phyloP scores from a whole-genome alignment of 257 asterid species.

The Penstemon eatonii region DNA sequence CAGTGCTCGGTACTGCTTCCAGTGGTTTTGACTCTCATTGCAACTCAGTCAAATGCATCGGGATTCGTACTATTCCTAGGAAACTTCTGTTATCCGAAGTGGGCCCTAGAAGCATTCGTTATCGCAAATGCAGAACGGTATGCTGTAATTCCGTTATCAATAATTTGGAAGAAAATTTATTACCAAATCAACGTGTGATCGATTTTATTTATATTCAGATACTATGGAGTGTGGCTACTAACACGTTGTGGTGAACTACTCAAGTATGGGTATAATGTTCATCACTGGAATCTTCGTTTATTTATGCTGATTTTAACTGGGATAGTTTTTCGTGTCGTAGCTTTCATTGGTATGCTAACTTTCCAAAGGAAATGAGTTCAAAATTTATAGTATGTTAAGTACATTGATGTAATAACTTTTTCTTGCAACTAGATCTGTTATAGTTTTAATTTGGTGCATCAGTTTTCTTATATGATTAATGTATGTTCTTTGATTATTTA shows the following conservation, averaged over 20 bases:
- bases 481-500: too few species aligned
- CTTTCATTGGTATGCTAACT: conserved; percentile 77
- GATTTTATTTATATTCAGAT: conserved; percentile 39
- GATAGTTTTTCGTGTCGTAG: conserved; percentile 54
- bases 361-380: conserved; percentile 62
- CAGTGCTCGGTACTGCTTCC: conserved; percentile 89
- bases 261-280: conserved; percentile 60
- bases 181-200: too few species aligned
- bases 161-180: too few species aligned
- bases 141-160: neutral
- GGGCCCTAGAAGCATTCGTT: conserved; percentile 95
- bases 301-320: conserved; percentile 57
- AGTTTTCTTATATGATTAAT: too few species aligned
- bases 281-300: conserved; percentile 63
- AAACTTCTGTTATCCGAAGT: conserved; percentile 72
- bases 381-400: too few species aligned
- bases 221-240: conserved; percentile 87
- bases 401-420: neutral
- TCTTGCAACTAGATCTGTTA: too few species aligned
- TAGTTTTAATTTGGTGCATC: too few species aligned
- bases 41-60: conserved; percentile 55
- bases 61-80: conserved; percentile 47
- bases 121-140: conserved; percentile 83
- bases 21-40: conserved; percentile 82
- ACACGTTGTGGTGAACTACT: conserved; percentile 80